A percentile compares a stretch with the other conserved stretches of the same genome.
Evolutionary conservation across 1,284 basidiomycete genomes (phyloP).

Genomic region (Pterulicium gracile): DNA sequence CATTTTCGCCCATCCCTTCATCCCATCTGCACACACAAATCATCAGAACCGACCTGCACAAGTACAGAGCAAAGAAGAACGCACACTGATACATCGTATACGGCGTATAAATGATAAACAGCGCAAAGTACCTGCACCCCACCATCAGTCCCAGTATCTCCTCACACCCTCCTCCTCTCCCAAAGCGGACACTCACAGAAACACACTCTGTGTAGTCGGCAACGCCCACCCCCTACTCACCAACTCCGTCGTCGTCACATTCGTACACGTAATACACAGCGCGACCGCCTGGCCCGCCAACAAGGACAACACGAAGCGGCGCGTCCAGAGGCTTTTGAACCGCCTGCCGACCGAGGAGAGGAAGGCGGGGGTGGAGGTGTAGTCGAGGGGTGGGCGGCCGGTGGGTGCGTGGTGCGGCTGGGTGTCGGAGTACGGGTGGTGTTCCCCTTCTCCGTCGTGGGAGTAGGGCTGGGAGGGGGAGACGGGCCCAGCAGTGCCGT

Average conservation of each 20-base stretch:
- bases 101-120: constrained; percentile 70
- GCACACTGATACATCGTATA: constrained; percentile 76
- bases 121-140: constrained; percentile 45
- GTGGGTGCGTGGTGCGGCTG: background rate
- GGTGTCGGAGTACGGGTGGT: no score
- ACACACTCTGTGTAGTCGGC: constrained; percentile 74
- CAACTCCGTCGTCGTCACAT: constrained; percentile 72
- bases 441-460: no score
- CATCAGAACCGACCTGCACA: background rate
- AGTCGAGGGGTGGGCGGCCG: constrained; percentile 45
- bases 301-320: constrained; percentile 53
- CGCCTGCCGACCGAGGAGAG: constrained; percentile 37
- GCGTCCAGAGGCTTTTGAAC: constrained; percentile 66
- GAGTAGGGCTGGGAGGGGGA: no score
- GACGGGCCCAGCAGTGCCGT: no score
- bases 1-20: constrained; percentile 69
- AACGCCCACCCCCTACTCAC: constrained; percentile 58
- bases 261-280: constrained; percentile 78
- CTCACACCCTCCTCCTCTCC: no score
- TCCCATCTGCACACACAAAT: constrained; percentile 42
- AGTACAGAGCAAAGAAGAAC: constrained; percentile 14
- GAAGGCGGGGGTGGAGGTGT: constrained; percentile 45
- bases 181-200: no score
- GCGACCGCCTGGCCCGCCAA: constrained; percentile 75
- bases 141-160: no score